Base-by-base conservation (phyloP, 805 yeast species). In the Lipomyces chichibuensis region DNA sequence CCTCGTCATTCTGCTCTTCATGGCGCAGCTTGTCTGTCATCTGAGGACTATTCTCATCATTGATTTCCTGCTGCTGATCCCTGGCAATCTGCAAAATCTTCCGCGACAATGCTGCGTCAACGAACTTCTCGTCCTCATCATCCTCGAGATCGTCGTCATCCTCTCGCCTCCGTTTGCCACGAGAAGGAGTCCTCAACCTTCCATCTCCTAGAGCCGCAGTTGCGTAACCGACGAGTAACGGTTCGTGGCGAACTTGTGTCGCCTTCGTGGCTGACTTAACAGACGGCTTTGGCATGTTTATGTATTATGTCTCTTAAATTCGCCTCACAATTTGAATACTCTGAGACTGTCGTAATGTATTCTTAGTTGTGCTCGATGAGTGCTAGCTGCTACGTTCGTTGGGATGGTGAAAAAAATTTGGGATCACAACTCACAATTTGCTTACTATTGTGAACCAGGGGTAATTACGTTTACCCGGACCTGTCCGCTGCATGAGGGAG, bases 41-140 rank as follows among this genome's bases (percentile, higher is more conserved):
- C 49, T 72, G 72, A 9, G 63, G 73, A 52, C 80, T 80, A 69
- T 87, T 89, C 75, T 91, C 97, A 59, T 82, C 87, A 63, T 87
- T 93, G 25, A 93, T 77, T 76, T 95, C 99, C 57, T 90, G 92
- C 78, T 92, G 97, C 80, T 95, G 99, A 74, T 90, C 94, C 73
- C 85, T 88, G 23, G 99, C 99, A 69, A 95, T 82, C 76, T 90
- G 91, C 72, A 95, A 82, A 77, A 95, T 93, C 79, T 87, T 91
- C 78, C 96, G 84, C 0, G 98, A 91, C 37, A 91, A 81, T 23
- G 86, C 82, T 23, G 98, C 90, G 80, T 94, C 97, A 52, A 95
- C 83, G 72, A 80, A 88, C 56, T 84, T 87, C 58, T 88, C 92
- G 32, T 83, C 88, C 49, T 82, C 80, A 66, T 82, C 84, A 13